These are phyloP conservation scores for Graphilbum sp. DNA, from an alignment of 2,329 filamentous ascomycete genomes.

Conservation along the genomic window DNA sequence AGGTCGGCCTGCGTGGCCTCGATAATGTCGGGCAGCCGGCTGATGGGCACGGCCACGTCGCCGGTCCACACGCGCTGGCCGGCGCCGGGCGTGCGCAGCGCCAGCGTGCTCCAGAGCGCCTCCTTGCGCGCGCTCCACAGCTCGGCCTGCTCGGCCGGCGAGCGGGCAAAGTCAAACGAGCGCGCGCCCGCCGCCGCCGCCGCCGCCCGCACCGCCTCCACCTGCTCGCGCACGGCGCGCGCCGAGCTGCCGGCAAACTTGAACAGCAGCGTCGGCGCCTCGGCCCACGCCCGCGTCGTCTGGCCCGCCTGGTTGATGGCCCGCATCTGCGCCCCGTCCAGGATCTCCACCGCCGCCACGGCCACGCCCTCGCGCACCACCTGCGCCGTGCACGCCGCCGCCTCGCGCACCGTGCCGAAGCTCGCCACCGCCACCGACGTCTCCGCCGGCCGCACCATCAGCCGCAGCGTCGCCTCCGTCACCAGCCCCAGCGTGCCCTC, in stretches of 20 bases:
- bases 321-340: conserved; percentile 81
- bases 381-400: conserved; percentile 62
- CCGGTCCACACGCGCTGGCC: conserved; percentile 72
- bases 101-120: conserved; percentile 66
- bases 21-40: conserved; percentile 55
- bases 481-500: conserved; percentile 86
- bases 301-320: conserved; percentile 49
- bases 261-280: conserved; percentile 67
- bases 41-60: conserved; percentile 73
- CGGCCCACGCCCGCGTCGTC: conserved; percentile 51
- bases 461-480: conserved; percentile 77
- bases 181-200: conserved; percentile 45
- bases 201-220: conserved; percentile 47
- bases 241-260: conserved; percentile 59
- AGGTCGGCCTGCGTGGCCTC: conserved; percentile 59
- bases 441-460: conserved; percentile 64
- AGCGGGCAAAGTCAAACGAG: conserved; percentile 63
- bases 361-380: conserved; percentile 71
- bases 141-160: conserved; percentile 50
- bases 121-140: conserved; percentile 76
- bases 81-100: conserved; percentile 38
- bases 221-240: conserved; percentile 59
- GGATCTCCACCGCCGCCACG: conserved; percentile 79
- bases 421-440: conserved; percentile 63
- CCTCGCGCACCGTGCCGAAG: conserved; percentile 44